Evolutionary conservation across 1,139 yeast genomes (phyloP), one percentile per base, ranked within the genome.

Genomic region (Hansenula lynferdii): DNA sequence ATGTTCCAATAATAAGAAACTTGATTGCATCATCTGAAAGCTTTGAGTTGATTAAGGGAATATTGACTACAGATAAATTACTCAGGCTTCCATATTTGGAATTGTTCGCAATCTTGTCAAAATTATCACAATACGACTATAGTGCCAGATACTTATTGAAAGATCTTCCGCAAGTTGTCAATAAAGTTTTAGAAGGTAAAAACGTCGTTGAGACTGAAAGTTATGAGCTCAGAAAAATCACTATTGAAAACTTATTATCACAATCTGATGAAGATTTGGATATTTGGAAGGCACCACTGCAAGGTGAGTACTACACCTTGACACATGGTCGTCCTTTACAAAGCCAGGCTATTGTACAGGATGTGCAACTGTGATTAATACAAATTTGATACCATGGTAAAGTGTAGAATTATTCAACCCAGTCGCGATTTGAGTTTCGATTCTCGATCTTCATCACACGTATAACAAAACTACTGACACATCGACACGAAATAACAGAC

Each of bases 71-170:
- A 2, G 44, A 44, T 6, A 33, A 45, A 1, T 43, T 64, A 6
- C 27, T 56, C 12, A 43, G 43, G 24, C 44, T 64, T 42, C 64
- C 67, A 9, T 64, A 62, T 37, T 37, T 58, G 32, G 65, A 64
- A 36, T 55, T 62, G 31, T 56, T 65, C 56, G 60, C 56, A 1
- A 35, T 65, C 4, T 39, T 61, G 2, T 48, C 53, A 19, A 48
- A 46, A n/a, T 23, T 65, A 18, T 42, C 65, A 0, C 48, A 48
- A 23, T 53, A 41, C 38, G 31, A 44, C 0, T 49, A 62, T 41
- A 45, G 59, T 4, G 42, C 53, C 0, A 31, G 31, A 1, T 61
- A 48, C 36, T 41, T 64, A 11, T 35, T 61, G 2, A 36, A 44
- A 8, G 42, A 45, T 1, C 34, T 59, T 17, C 65, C 68, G 4